Base-by-base conservation (phyloP, 2,329 filamentous ascomycete species). In the Xylaria arbuscula region DNA sequence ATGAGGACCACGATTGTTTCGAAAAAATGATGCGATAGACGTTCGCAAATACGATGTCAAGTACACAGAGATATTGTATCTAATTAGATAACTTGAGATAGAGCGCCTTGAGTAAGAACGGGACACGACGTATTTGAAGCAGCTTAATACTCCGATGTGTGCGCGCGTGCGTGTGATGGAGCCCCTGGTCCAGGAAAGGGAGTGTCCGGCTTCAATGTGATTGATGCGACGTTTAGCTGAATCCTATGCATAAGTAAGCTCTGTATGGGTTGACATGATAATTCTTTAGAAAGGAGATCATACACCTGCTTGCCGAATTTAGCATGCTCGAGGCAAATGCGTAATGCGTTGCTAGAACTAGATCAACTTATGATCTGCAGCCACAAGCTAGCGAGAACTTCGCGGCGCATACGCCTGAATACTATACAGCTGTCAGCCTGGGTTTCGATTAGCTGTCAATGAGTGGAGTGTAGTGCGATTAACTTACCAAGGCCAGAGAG, bases 131-230 rank as follows among this genome's bases (percentile, higher is more conserved):
- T 76, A 69, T 74, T 78, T 72, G 72, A 75, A 71, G 67, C 69
- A 68, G 72, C 72, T 72, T 71, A 73, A 67, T 38, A 55, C 22
- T 42, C 15, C 38, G 32, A 13, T 62, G 62, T 71, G 70, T 72
- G 73, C 67, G 71, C 70, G 70, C 73, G 72, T 69, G 71, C 71
- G 70, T 73, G 74, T 70, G 72, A 74, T 74, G 66, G 67, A 68
- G 78, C 77, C 78, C 78, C 75, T 73, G 78, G 68, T 74, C 58
- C 13, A 76, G 59, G 70, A 72, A 75, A 70, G 72, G 79, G 77
- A 76, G 74, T 78, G 73, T 75, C 78, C 76, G 78, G 73, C 75
- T 76, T 78, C 75, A 80, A 80, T 80, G 77, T 78, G 74, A 78
- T 79, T 78, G 75, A 79, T 64, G 66, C 58, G 62, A 65, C 76